Percentiles rank a stretch among this genome's conserved stretches.
Conservation (phyloP, 495 filamentous ascomycete genomes). For the Penicillium pancosmium region DNA sequence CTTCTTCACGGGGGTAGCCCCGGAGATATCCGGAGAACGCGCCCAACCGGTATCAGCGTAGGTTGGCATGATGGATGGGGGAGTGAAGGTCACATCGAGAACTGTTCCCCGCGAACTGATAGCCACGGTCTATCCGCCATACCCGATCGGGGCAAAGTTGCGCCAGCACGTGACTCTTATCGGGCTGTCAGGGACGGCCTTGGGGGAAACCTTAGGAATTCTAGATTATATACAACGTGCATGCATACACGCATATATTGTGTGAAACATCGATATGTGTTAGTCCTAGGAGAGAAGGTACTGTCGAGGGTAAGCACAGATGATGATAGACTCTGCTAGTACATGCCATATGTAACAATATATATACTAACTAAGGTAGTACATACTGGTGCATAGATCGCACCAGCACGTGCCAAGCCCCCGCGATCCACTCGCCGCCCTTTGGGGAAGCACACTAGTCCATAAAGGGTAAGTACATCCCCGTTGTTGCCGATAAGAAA, state of each 20-base stretch:
- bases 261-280: background rate
- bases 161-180: conserved; percentile 27
- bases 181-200: background rate
- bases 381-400: too few relatives aligned
- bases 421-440: background rate
- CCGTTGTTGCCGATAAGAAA: conserved; percentile 19
- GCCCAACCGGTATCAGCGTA: conserved; percentile 18
- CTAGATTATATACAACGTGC: too few relatives aligned
- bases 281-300: background rate
- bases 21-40: conserved; percentile 11
- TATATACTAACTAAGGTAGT: too few relatives aligned
- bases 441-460: conserved; percentile 2
- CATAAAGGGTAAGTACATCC: conserved; percentile 29
- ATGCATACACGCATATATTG: background rate
- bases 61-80: conserved; percentile 16
- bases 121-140: conserved; percentile 17
- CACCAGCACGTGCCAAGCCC: background rate
- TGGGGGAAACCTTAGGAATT: too few relatives aligned
- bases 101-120: conserved; percentile 30
- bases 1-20: conserved; percentile 17
- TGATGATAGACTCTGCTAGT: too few relatives aligned
- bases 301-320: too few relatives aligned
- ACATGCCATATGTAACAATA: too few relatives aligned
- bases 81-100: background rate
- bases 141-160: conserved; percentile 20